These are phyloP conservation scores for Mycena vitilis DNA, from an alignment of 768 basidiomycete species.

Conservation along the genomic window DNA sequence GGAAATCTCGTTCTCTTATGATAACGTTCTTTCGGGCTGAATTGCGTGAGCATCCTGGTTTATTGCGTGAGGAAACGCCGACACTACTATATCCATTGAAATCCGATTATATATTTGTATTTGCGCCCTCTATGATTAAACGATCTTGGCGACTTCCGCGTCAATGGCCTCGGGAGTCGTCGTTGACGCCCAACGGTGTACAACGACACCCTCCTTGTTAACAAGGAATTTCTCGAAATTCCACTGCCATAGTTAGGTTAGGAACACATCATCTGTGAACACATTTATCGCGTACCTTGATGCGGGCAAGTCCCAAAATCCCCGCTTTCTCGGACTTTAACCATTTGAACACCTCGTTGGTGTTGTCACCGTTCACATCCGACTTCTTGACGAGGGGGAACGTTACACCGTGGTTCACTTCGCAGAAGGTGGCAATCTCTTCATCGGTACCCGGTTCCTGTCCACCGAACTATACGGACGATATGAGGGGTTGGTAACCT, in stretches of 20 bases:
- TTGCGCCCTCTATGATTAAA: not conserved
- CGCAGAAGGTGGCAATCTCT: conserved; percentile 80
- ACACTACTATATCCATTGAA: not conserved
- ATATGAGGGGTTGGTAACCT: not conserved
- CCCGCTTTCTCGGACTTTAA: conserved; percentile 86
- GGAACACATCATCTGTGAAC: not conserved
- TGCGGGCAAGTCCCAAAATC: conserved; percentile 73
- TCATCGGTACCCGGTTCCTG: conserved; percentile 89
- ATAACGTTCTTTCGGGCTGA: not conserved
- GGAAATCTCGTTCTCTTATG: conserved; percentile 8
- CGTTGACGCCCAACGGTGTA: conserved; percentile 81
- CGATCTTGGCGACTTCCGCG: conserved; percentile 69
- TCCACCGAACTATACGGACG: conserved; percentile 70
- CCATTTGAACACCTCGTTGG: conserved; percentile 88
- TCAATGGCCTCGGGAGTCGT: conserved; percentile 77
- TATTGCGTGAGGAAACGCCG: too few species aligned
- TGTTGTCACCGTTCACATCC: conserved; percentile 89
- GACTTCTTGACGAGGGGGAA: conserved; percentile 95
- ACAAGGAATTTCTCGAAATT: conserved; percentile 93
- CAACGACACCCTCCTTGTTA: conserved; percentile 80
- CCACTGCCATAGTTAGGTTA: conserved; percentile 62
- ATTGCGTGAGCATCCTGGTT: too few species aligned
- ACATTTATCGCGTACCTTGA: conserved; percentile 64
- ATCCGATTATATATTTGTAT: conserved; percentile 18
- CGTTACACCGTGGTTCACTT: conserved; percentile 86